Conservation (phyloP, 345 rosid genomes). For the Lepidium didymum region DNA sequence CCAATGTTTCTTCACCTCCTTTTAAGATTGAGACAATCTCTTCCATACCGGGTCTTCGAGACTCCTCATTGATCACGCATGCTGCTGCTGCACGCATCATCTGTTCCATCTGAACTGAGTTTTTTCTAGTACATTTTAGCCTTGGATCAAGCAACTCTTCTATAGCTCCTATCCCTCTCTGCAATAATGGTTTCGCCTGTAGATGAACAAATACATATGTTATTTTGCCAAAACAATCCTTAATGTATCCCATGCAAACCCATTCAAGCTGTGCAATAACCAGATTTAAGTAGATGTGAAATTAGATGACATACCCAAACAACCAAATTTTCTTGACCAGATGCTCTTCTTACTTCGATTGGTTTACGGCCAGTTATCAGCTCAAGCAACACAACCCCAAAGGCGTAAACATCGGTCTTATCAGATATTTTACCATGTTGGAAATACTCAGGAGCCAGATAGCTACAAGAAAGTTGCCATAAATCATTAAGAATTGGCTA, state of each 20-base stretch:
- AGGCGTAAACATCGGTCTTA: slow-evolving; percentile 96
- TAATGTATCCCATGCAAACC: background rate
- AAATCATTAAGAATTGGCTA: background rate
- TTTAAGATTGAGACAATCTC: slow-evolving; percentile 54
- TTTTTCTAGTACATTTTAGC: slow-evolving; percentile 38
- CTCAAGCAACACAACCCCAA: slow-evolving; percentile 90
- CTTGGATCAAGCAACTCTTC: slow-evolving; percentile 69
- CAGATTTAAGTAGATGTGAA: background rate
- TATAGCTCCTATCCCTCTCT: slow-evolving; percentile 57
- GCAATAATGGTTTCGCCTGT: slow-evolving; percentile 86
- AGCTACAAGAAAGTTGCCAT: slow-evolving; percentile 35
- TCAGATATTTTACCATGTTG: slow-evolving; percentile 95
- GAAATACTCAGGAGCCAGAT: slow-evolving; percentile 96
- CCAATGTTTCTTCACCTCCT: slow-evolving; percentile 57
- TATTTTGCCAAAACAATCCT: background rate
- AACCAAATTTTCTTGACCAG: slow-evolving; percentile 90
- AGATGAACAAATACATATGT: background rate
- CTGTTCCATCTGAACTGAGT: slow-evolving; percentile 41
- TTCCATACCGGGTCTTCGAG: slow-evolving; percentile 62
- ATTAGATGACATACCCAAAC: slow-evolving; percentile 67
- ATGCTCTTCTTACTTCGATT: slow-evolving; percentile 71
- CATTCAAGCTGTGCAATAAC: background rate
- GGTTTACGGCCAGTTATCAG: slow-evolving; percentile 88
- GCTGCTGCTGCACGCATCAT: slow-evolving; percentile 83
- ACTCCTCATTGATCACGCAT: slow-evolving; percentile 72